Evolutionary conservation across 2,329 filamentous ascomycete genomes (phyloP), one percentile per base, ranked within the genome.

Genomic region (Emergomyces pasteurianus): DNA sequence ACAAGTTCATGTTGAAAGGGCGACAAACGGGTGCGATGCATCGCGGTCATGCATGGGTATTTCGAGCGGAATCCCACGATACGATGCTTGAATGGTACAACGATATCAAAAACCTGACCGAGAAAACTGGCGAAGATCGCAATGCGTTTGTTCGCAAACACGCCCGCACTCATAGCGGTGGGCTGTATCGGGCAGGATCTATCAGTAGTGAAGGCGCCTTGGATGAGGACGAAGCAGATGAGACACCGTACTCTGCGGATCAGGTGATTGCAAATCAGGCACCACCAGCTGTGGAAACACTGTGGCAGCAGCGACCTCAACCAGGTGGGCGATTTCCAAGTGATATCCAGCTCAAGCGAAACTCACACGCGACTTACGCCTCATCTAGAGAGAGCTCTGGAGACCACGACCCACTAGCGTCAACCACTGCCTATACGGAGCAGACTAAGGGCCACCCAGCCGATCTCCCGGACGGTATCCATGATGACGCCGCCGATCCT

Each of bases 41-140:
- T 74, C 89, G 92, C 64, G 84, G 84, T 40, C 84, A 86, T 70
- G 83, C 83, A 46, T 87, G 84, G 84, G 83, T 86, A 10, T 86
- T 87, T 76, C 80, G 84, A 59, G 84, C 84, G 26, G 84, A 87
- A 70, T 82, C 82, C 1, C 80, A 95, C 73, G 92, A 97, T 67
- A 96, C 92, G 16, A 96, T 97, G 92, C 86, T 95, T 79, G 90
- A 91, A 53, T 99, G 94, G 86, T 97, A 91, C 72, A 88, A 94
- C 59, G 92, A 96, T 69, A 92, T 99, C 72, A 91, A 92, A 73
- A 85, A 83, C 49, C 79, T 99, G 64, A 96, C 90, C 5, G 91
- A 95, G 72, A 92, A 89, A 75, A 88, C 87, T 28, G 88, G 90
- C 34, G 90, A 95, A 73, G 92, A 95, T 70, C 87, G 92, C 47